These are phyloP conservation scores for Protomyces inundatus DNA, from an alignment of 1,139 yeast species.

Conservation along the genomic window DNA sequence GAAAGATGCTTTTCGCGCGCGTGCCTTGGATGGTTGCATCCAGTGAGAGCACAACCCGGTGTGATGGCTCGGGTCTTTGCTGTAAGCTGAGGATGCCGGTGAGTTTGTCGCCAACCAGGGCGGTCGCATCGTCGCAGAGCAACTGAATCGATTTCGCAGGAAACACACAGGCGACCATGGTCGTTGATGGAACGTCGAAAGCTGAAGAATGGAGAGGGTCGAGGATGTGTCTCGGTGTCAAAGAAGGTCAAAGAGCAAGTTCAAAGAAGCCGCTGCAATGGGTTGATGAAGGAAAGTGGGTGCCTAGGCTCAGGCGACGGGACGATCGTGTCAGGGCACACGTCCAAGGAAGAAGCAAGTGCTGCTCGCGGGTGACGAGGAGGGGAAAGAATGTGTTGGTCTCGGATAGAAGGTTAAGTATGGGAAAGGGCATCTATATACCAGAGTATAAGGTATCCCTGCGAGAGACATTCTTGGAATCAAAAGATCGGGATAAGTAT, in stretches of 20 bases:
- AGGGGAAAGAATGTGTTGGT: no score
- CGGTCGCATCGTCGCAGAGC: not conserved
- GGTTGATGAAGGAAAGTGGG: not conserved
- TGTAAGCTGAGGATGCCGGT: not conserved
- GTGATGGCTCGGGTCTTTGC: not conserved
- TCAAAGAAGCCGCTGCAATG: no score
- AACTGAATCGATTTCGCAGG: not conserved
- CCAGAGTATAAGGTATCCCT: no score
- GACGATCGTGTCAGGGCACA: no score
- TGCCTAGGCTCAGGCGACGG: conserved; percentile 1
- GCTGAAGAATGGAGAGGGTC: not conserved
- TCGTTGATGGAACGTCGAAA: not conserved
- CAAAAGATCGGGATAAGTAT: no score
- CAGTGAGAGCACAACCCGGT: not conserved
- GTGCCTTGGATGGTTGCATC: not conserved
- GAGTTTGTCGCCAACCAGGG: not conserved
- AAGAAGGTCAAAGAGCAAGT: no score
- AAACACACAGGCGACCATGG: not conserved
- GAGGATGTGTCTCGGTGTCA: no score
- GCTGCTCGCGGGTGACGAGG: no score
- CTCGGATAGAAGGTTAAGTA: no score
- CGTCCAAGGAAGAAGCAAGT: no score
- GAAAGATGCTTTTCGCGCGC: not conserved
- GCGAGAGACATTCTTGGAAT: no score
- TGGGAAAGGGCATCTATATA: no score